Evolutionary conservation across 2,329 filamentous ascomycete genomes (phyloP).

Genomic region (Penicillium expansum): DNA sequence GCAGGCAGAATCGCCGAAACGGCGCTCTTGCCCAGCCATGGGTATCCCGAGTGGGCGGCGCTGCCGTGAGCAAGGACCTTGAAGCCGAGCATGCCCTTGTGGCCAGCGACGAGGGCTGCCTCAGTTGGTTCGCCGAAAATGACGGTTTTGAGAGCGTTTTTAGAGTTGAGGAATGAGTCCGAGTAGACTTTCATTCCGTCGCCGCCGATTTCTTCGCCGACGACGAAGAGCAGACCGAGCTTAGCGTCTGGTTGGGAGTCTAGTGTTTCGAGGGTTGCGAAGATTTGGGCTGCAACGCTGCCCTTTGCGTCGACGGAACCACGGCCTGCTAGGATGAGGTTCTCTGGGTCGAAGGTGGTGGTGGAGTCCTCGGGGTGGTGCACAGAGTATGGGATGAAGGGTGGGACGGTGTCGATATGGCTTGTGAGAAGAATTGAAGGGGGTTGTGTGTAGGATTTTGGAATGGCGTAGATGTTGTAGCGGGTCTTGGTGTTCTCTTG

Average conservation of each 20-base stretch:
- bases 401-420: conserved; percentile 72
- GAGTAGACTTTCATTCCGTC: conserved; percentile 69
- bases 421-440: conserved; percentile 53
- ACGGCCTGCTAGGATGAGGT: conserved; percentile 44
- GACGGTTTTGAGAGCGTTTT: conserved; percentile 60
- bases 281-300: conserved; percentile 45
- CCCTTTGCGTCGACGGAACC: conserved; percentile 49
- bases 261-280: conserved; percentile 48
- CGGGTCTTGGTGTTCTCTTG: conserved; percentile 37
- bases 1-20: conserved; percentile 78
- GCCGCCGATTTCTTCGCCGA: conserved; percentile 79
- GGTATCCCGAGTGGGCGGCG: conserved; percentile 87
- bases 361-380: conserved; percentile 37
- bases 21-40: conserved; percentile 81
- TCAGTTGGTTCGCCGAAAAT: conserved; percentile 95
- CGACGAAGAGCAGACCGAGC: conserved; percentile 59
- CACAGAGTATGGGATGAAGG: conserved; percentile 51
- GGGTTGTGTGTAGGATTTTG: conserved; percentile 17
- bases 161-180: conserved; percentile 47
- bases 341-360: conserved; percentile 17
- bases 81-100: conserved; percentile 79
- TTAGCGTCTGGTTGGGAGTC: conserved; percentile 37
- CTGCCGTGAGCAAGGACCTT: conserved; percentile 67
- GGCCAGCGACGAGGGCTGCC: conserved; percentile 78
- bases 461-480: conserved; percentile 74